Evolutionary conservation across 768 basidiomycete genomes (phyloP), one percentile per base, ranked within the genome.

Genomic region (Lentinula sp.): DNA sequence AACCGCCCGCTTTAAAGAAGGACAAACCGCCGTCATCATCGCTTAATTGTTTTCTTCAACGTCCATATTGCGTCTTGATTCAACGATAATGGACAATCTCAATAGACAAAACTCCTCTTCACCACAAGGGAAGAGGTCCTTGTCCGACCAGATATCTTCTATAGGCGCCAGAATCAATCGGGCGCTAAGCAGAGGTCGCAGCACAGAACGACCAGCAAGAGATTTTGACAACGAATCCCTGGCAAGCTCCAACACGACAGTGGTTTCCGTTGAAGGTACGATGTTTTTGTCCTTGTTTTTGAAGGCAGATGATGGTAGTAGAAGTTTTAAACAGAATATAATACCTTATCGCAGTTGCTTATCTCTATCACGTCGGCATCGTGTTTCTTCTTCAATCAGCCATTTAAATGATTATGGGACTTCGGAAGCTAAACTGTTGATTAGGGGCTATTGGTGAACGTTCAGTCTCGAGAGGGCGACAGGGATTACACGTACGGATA

Each of bases 171-270:
- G 23, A 31, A 56, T 56, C 55, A 56, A 56, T 23, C 18, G 55
- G 40, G 55, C 55, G 37, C 28, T 56, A 40, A 56, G 55, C 40
- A 40, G 55, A 56, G 55, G 55, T 56, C 55, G 55, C 40, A 56
- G 40, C 28, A 16, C 40, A 13, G 37, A 56, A 40, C 55, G 55
- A 16, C 40, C 40, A 56, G 37, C 55, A 16, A 42, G 39, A 43
- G 55, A 56, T 15, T 45, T 56, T 42, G 55, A 56, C 55, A 56
- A 56, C 28, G 39, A 28, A 16, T 56, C 55, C 9, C 13, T 56
- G 16, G 42, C 42, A 10, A 56, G 55, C 28, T 43, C 55, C 11
- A 43, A 39, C 4, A 37, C 28, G 37, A 56, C 55, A n/a, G 16
- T 56, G 55, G 55, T 56, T 28, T 56, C 55, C 13, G 13, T 5